A percentile compares a stretch with the other conserved stretches of the same genome.
These are phyloP conservation scores for Sporothrix variecibatus DNA, from an alignment of 2,329 filamentous ascomycete species.

Conservation along the genomic window DNA sequence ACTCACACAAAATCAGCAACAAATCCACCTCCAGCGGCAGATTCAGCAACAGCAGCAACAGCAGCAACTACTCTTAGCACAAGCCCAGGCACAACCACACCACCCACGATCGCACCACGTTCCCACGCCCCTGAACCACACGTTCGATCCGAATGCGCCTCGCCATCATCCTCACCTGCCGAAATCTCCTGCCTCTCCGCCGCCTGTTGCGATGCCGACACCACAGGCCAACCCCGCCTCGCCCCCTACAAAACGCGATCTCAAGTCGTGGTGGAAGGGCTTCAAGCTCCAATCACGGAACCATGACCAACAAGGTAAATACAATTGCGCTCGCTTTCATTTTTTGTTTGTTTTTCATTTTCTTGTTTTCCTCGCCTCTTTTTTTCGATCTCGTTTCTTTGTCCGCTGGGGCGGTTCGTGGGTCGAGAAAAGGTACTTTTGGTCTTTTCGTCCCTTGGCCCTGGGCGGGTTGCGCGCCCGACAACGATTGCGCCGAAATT, in stretches of 20 bases:
- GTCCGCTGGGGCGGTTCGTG: not conserved
- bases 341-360: not conserved
- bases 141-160: slow-evolving; percentile 26
- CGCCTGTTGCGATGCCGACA: slow-evolving; percentile 37
- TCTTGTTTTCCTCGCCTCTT: not conserved
- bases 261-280: slow-evolving; percentile 96
- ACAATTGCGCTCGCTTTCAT: not conserved
- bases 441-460: not conserved
- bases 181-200: slow-evolving; percentile 24
- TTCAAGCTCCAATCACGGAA: slow-evolving; percentile 73
- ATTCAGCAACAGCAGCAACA: not conserved
- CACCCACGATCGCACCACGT: slow-evolving; percentile 16
- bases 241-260: slow-evolving; percentile 80
- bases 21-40: too few relatives aligned
- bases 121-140: not conserved
- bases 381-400: not conserved
- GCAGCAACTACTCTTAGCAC: not conserved
- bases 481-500: slow-evolving; percentile 12
- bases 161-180: not conserved
- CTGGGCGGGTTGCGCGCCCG: not conserved
- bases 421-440: not conserved
- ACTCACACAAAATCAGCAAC: not conserved
- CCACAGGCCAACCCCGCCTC: slow-evolving; percentile 53
- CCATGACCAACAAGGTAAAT: slow-evolving; percentile 45
- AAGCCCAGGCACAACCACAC: slow-evolving; percentile 25